Base-by-base conservation (phyloP, 2,329 filamentous ascomycete species). In the Scopulariopsis brevicaulis region DNA sequence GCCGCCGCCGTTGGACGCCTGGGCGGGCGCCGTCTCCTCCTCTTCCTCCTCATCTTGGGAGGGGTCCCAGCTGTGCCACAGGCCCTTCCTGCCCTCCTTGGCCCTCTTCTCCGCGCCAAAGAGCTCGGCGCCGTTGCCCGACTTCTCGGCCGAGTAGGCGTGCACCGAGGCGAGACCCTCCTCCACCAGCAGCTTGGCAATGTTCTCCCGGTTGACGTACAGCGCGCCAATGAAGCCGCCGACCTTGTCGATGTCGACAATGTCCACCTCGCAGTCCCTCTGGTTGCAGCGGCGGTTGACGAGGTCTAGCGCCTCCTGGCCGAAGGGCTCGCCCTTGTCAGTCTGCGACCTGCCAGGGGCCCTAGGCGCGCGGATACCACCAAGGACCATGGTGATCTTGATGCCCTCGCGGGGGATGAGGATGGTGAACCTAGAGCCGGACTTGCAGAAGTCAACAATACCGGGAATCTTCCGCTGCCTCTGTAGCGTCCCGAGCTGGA, bases 181-280 rank as follows among this genome's bases (percentile, higher is more conserved):
- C 72, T 97, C 94, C 1, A 99, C 84, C 1, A 99, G 81, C 2
- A 90, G 72, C 77, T 96, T 96, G 66, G 92, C 90, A 68, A 99
- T 96, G 76, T 89, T 97, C 74, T 97, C 93, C 57, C 92, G 89
- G 77, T 91, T 93, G 70, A 99, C 83, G 71, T 91, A 96, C 25
- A 99, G 79, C 15, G 90, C 89, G 58, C 94, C 94, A 64, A 99
- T 97, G 77, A 99, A 99, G 43, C 94, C 94, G 65, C 94, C 94
- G 28, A 94, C 86, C 78, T 96, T 97, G 79, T 99, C 94, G 64
- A 90, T 89, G 66, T 92, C 91, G 70, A 96, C 86, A 22, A 99
- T 87, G 65, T 99, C 92, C 59, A 99, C 89, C 72, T 97, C 93
- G 54, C 94, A 92, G 71, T 99, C 94, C 58, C 94, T 86, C 76